These are phyloP conservation scores for Globisporangium iwayamae DNA, from an alignment of 352 stramenopile species.

Conservation along the genomic window DNA sequence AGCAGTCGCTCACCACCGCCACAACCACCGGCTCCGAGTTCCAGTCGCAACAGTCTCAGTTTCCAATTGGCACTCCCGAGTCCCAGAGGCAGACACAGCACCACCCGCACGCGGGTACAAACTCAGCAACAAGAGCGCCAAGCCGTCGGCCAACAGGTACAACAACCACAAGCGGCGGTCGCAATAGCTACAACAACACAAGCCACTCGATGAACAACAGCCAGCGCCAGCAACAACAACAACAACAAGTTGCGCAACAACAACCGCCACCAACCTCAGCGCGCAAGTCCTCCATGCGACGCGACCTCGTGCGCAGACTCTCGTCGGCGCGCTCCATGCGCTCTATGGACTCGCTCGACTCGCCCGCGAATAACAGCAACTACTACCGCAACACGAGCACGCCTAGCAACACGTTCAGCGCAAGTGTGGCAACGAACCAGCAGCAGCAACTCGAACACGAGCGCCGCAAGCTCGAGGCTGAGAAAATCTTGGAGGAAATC, in stretches of 20 bases:
- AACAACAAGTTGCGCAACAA: background rate
- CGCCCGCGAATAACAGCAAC: background rate
- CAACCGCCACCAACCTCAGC: background rate
- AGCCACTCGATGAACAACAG: slow-evolving; percentile 3
- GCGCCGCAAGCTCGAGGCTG: slow-evolving; percentile 47
- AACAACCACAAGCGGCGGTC: background rate
- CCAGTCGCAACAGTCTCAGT: slow-evolving; percentile 11
- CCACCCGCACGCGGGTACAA: background rate
- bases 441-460: slow-evolving; percentile 20
- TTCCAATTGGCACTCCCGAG: slow-evolving; percentile 4
- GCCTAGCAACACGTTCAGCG: background rate
- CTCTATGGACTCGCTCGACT: slow-evolving; percentile 14
- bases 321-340: slow-evolving; percentile 14
- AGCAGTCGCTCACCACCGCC: background rate
- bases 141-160: slow-evolving; percentile 1
- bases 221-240: background rate
- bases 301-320: slow-evolving; percentile 14
- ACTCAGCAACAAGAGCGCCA: background rate
- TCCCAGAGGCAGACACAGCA: background rate
- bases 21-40: background rate
- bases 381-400: background rate
- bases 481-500: slow-evolving; percentile 69
- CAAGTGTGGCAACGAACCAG: slow-evolving; percentile 6
- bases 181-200: background rate
- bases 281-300: background rate